These are phyloP conservation scores for Zoysia japonica DNA, from an alignment of 176 grass and related monocot species.

Conservation along the genomic window DNA sequence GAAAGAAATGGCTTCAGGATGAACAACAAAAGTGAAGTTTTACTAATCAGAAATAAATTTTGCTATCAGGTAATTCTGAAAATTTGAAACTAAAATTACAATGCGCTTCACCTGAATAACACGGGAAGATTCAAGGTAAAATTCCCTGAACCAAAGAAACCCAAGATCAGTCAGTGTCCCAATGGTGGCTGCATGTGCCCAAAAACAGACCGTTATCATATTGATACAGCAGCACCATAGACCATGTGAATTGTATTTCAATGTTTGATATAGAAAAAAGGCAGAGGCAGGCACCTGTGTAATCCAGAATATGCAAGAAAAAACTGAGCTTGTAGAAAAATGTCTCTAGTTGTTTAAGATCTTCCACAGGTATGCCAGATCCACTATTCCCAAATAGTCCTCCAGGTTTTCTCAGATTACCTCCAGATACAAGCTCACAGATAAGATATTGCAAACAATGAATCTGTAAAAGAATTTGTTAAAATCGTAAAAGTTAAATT, in stretches of 20 bases:
- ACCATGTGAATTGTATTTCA: constrained; percentile 29
- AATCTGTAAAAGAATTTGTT: constrained; percentile 59
- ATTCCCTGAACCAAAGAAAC: constrained; percentile 98
- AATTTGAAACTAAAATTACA: neutral
- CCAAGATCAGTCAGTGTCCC: constrained; percentile 93
- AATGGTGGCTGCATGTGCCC: constrained; percentile 83
- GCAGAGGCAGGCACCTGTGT: constrained; percentile 59
- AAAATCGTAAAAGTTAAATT: constrained; percentile 34
- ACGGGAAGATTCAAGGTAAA: constrained; percentile 98
- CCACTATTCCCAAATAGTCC: constrained; percentile 97
- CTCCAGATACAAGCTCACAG: constrained; percentile 92
- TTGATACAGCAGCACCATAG: neutral
- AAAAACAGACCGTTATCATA: neutral
- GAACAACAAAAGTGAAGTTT: neutral
- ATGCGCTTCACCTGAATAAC: constrained; percentile 79
- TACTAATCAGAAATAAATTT: neutral
- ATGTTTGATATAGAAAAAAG: constrained; percentile 8
- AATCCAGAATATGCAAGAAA: constrained; percentile 99
- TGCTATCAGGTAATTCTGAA: neutral
- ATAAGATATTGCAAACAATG: constrained; percentile 99
- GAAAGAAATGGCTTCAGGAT: neutral
- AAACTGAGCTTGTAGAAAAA: constrained; percentile 99
- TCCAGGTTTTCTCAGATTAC: constrained; percentile 92
- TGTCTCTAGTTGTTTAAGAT: constrained; percentile 95
- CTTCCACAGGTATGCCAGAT: constrained; percentile 91